Base-by-base conservation (phyloP, 208 protist genomes). In the Crithidia acanthocephali region DNA sequence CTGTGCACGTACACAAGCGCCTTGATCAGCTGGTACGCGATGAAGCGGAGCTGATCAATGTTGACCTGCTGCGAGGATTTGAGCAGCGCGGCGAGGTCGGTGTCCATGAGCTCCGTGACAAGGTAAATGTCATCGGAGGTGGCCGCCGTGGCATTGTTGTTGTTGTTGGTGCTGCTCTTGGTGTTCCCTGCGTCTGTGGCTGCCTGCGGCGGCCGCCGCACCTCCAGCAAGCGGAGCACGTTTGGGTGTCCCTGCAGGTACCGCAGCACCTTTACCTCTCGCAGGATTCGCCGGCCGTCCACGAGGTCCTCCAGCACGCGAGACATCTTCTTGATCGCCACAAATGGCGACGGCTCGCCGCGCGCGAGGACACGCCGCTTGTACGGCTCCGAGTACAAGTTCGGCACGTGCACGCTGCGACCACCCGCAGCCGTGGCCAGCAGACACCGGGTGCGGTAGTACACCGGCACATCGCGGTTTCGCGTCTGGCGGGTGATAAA, bases 321-420 rank as follows among this genome's bases (percentile, higher is more conserved):
- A 0, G 70, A 42, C 51, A 99, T 90, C 70, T 99, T 99, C 71
- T 99, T 99, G 64, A 99, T 99, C 7, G 98, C 98, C 2, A 99
- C 95, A 28, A 92, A 88, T 18, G 81, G 71, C 0, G 76, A 80
- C 52, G 23, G 44, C 51, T 69, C 52, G 23, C 70, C 74, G 42
- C 32, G 67, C 10, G 65, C 35, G 27, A 81, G 58, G 18, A 28
- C 33, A 28, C 72, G 67, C 42, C 80, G 72, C 27, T 58, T 50
- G 60, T 69, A 84, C 11, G 80, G 77, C 50, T 88, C 83, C 50
- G 64, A 66, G 23, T 53, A 60, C 40, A 84, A 47, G 18, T 83
- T 63, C 2, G 77, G 65, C 10, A 85, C 83, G 11, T 30, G 59
- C 23, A 84, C 40, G 25, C 51, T 72, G 10, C 42, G 56, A 10